phyloP scores from a whole-genome alignment of 1,139 yeast species.

The Yamadazyma mexicana region DNA sequence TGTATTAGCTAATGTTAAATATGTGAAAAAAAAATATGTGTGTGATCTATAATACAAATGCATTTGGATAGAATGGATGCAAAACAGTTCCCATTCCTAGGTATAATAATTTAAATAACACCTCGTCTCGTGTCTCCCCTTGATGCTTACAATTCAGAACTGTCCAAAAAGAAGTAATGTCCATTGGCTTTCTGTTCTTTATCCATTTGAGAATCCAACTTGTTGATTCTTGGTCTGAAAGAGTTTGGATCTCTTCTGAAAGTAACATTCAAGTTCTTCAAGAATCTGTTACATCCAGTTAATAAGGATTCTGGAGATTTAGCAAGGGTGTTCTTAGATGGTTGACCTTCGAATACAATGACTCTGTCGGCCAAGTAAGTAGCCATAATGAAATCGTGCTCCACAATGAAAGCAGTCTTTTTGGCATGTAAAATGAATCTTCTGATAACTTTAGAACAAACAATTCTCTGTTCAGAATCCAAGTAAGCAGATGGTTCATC shows the following conservation, averaged over 20 bases:
- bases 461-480: constrained; percentile 99
- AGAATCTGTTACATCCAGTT: constrained; percentile 95
- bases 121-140: not conserved
- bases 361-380: constrained; percentile 98
- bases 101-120: constrained; percentile 2
- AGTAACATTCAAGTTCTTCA: constrained; percentile 95
- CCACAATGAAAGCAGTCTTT: constrained; percentile 96
- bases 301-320: constrained; percentile 86
- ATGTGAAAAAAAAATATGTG: not conserved
- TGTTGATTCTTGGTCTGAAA: constrained; percentile 97
- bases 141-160: constrained; percentile 29
- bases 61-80: not conserved
- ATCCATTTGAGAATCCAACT: constrained; percentile 97
- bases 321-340: constrained; percentile 82
- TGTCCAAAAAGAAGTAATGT: constrained; percentile 93
- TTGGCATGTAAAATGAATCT: constrained; percentile 93
- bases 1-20: constrained; percentile 2
- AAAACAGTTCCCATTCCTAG: not conserved
- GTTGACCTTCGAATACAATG: constrained; percentile 94
- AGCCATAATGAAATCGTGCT: constrained; percentile 99
- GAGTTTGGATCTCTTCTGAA: constrained; percentile 99
- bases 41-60: constrained; percentile 3
- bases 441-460: constrained; percentile 97
- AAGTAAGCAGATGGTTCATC: constrained; percentile 99
- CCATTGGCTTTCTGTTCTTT: constrained; percentile 91